Conservation (phyloP, 1,284 basidiomycete species). For the Vanrija humicola region DNA sequence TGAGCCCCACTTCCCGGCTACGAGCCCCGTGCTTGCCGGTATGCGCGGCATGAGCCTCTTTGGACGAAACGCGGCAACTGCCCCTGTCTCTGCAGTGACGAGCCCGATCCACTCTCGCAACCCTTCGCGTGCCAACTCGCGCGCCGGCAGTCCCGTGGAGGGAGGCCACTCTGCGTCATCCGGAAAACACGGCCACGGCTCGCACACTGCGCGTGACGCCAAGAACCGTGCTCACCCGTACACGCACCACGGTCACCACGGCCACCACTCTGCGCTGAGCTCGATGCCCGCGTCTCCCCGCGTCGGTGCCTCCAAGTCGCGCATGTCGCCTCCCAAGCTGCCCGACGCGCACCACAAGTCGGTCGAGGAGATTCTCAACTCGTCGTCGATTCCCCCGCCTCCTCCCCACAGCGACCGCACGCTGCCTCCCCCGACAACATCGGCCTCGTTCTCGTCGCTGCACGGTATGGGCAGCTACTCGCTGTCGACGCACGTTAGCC, state of each 20-base stretch:
- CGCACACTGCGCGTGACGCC: constrained; percentile 43
- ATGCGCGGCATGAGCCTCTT: constrained; percentile 58
- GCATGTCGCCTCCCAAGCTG: constrained; percentile 43
- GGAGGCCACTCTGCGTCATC: constrained; percentile 44
- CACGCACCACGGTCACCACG: constrained; percentile 13
- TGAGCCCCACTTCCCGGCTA: constrained; percentile 3
- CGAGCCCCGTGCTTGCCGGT: constrained; percentile 69
- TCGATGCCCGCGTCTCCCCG: constrained; percentile 44
- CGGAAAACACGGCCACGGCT: constrained; percentile 46
- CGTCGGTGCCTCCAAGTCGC: constrained; percentile 24
- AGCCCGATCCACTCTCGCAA: constrained; percentile 28
- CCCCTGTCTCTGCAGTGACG: constrained; percentile 41
- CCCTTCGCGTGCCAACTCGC: constrained; percentile 18
- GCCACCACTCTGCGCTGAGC: constrained; percentile 15
- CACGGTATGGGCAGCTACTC: constrained; percentile 29
- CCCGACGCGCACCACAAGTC: constrained; percentile 26
- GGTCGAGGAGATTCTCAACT: constrained; percentile 51
- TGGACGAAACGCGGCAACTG: constrained; percentile 39
- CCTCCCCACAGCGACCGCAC: constrained; percentile 35
- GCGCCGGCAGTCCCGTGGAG: constrained; percentile 38
- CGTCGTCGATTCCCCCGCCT: constrained; percentile 42
- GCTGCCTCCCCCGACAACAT: constrained; percentile 39
- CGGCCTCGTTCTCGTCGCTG: constrained; percentile 31
- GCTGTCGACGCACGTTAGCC: constrained; percentile 41
- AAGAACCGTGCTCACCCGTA: constrained; percentile 48